Evolutionary conservation across 345 rosid genomes (phyloP).

Genomic region (Mercurialis annua): DNA sequence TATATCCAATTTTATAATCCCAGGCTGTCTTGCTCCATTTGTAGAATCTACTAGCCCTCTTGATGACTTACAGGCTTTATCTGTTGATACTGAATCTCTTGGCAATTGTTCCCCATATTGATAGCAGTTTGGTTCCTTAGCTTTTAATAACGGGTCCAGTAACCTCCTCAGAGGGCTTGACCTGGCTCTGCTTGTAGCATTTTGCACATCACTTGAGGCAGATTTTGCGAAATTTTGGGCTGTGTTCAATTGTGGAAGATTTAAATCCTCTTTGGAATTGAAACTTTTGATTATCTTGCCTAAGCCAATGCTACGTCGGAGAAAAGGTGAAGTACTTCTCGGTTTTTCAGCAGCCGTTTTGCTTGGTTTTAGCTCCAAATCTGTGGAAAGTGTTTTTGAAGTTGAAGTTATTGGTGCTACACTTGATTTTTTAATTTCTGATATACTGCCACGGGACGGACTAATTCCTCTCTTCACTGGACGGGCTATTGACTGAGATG

Average conservation of each 20-base stretch:
- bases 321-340: slow-evolving; percentile 77
- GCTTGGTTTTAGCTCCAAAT: slow-evolving; percentile 29
- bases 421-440: slow-evolving; percentile 31
- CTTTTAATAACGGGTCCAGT: slow-evolving; percentile 69
- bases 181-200: slow-evolving; percentile 46
- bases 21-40: slow-evolving; percentile 28
- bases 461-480: slow-evolving; percentile 29
- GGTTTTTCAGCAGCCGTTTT: slow-evolving; percentile 46
- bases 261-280: slow-evolving; percentile 39
- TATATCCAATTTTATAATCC: slow-evolving; percentile 38
- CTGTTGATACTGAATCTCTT: slow-evolving; percentile 33
- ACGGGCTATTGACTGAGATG: slow-evolving; percentile 33
- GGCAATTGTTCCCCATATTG: slow-evolving; percentile 40
- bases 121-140: slow-evolving; percentile 41
- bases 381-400: slow-evolving; percentile 24
- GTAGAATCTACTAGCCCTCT: neutral
- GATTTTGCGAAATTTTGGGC: slow-evolving; percentile 36
- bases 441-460: slow-evolving; percentile 31
- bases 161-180: slow-evolving; percentile 87
- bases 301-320: slow-evolving; percentile 52
- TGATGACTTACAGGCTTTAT: slow-evolving; percentile 27
- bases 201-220: slow-evolving; percentile 29
- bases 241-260: slow-evolving; percentile 31
- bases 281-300: slow-evolving; percentile 55
- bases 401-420: neutral